Evolutionary conservation across 495 filamentous ascomycete species (phyloP).

Genomic region (Barbatosphaeria neglecta): DNA sequence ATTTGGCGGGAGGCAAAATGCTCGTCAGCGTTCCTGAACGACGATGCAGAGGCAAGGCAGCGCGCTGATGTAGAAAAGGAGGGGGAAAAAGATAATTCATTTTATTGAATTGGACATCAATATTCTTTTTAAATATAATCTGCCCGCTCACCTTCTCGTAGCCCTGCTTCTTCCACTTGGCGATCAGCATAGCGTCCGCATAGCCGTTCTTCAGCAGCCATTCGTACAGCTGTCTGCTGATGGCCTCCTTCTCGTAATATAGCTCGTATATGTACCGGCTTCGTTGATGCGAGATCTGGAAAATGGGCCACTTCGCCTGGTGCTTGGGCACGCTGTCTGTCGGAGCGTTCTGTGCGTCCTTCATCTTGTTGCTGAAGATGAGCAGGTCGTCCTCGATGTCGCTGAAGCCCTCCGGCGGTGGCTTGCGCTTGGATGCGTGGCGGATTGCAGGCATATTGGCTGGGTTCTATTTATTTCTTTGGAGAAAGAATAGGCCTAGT

Average conservation of each 20-base stretch:
- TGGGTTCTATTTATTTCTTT: neutral
- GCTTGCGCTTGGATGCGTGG: slow-evolving; percentile 65
- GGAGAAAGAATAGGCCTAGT: neutral
- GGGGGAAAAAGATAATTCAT: too few relatives aligned
- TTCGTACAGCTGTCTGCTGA: slow-evolving; percentile 82
- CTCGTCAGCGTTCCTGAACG: slow-evolving; percentile 5
- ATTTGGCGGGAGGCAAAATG: neutral
- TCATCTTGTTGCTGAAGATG: slow-evolving; percentile 96
- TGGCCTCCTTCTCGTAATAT: slow-evolving; percentile 96
- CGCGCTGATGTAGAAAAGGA: too few relatives aligned
- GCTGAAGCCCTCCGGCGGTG: slow-evolving; percentile 88
- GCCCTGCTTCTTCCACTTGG: slow-evolving; percentile 99
- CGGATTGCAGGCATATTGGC: slow-evolving; percentile 76
- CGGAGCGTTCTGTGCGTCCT: slow-evolving; percentile 77
- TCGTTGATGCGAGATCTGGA: slow-evolving; percentile 94
- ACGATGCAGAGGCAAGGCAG: too few relatives aligned
- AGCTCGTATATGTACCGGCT: slow-evolving; percentile 90
- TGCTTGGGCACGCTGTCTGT: slow-evolving; percentile 49
- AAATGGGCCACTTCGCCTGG: slow-evolving; percentile 91
- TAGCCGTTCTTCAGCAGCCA: slow-evolving; percentile 96
- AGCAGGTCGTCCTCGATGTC: slow-evolving; percentile 95
- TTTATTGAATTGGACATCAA: too few relatives aligned
- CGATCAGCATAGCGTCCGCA: slow-evolving; percentile 87
- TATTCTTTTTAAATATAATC: too few relatives aligned
- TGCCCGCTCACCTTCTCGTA: slow-evolving; percentile 77